These are phyloP conservation scores for Globomyces pollinis-pini DNA, from an alignment of 192 early-diverging fungal species.

Conservation along the genomic window DNA sequence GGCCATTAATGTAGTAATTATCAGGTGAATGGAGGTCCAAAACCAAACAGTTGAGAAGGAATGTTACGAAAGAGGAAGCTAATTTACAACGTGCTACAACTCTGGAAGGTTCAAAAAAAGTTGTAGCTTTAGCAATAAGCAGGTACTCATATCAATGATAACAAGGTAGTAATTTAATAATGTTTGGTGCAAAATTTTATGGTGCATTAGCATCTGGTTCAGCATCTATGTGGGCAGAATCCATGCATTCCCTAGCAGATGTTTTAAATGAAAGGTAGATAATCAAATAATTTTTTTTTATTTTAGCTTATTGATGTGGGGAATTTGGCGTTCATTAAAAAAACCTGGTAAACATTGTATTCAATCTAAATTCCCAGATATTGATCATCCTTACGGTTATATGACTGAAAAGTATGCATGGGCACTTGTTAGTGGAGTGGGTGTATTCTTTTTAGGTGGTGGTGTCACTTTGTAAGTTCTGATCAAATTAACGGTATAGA, in stretches of 20 bases:
- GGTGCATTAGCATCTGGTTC: constrained; percentile 42
- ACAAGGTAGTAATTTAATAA: constrained; percentile 31
- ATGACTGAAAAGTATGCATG: constrained; percentile 46
- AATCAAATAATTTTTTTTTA: not conserved
- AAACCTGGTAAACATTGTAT: constrained; percentile 17
- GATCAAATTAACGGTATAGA: no score
- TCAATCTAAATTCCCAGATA: no score
- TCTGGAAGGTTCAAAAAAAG: constrained; percentile 45
- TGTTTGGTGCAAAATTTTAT: constrained; percentile 46
- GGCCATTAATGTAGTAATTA: no score
- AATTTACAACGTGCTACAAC: constrained; percentile 21
- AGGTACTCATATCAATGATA: no score
- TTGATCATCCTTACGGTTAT: constrained; percentile 50
- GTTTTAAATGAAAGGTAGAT: constrained; percentile 15
- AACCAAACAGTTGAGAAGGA: constrained; percentile 16
- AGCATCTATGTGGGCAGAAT: constrained; percentile 34
- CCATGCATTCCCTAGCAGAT: constrained; percentile 42
- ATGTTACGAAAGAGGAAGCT: constrained; percentile 12
- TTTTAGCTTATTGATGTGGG: constrained; percentile 17
- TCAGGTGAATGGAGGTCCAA: constrained; percentile 25
- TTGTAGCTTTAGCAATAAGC: constrained; percentile 42
- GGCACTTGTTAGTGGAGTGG: constrained; percentile 46
- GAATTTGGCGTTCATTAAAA: constrained; percentile 36
- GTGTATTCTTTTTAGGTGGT: constrained; percentile 49
- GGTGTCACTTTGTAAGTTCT: constrained; percentile 45